phyloP scores from a whole-genome alignment of 2,329 filamentous ascomycete species.

The Claviceps capensis region DNA sequence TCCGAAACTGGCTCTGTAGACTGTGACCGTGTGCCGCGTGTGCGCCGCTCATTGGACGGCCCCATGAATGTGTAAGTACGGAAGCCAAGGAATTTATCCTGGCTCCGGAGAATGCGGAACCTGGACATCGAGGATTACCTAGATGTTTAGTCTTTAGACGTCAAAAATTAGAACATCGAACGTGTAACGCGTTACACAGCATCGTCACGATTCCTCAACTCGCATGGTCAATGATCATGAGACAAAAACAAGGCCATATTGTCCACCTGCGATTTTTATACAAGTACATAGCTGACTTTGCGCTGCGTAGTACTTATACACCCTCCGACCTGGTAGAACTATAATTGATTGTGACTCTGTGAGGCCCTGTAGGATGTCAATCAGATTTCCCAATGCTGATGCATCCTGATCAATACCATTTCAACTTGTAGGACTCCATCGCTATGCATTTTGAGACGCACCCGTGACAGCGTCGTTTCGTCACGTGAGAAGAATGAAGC shows the following conservation, averaged over 20 bases:
- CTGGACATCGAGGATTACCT: too few species aligned
- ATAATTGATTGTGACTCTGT: not conserved
- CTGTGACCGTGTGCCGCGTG: not conserved
- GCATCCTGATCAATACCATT: not conserved
- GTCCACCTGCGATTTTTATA: too few species aligned
- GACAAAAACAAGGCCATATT: too few species aligned
- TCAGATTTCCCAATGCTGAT: not conserved
- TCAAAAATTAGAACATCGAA: too few species aligned
- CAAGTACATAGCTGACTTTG: not conserved
- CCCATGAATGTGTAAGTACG: too few species aligned
- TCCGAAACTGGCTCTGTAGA: not conserved
- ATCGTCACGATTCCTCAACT: too few species aligned
- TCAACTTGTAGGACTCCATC: not conserved
- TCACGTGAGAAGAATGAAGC: not conserved
- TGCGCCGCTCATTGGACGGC: not conserved
- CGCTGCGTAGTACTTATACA: not conserved
- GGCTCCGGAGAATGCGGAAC: too few species aligned
- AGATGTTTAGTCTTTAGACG: too few species aligned
- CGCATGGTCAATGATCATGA: too few species aligned
- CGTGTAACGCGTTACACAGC: too few species aligned
- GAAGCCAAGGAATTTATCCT: too few species aligned
- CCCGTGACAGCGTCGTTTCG: not conserved
- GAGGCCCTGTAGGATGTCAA: too few species aligned
- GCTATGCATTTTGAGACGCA: not conserved
- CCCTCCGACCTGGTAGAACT: not conserved